Evolutionary conservation across 2,329 filamentous ascomycete genomes (phyloP).

Genomic region (Arthroderma sp.): DNA sequence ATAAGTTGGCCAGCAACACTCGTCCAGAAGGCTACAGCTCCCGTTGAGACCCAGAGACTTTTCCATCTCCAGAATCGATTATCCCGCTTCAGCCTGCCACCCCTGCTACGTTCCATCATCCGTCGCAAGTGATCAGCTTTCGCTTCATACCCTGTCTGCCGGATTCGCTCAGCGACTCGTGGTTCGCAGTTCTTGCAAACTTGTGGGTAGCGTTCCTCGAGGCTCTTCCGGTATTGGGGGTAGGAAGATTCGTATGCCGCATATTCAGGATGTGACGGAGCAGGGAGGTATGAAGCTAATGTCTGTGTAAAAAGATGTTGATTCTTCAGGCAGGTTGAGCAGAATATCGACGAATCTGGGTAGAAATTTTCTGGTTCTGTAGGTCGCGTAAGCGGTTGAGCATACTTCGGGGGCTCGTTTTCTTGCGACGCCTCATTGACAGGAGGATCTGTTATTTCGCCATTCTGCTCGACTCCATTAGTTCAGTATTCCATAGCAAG

Average conservation of each 20-base stretch:
- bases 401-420: slow-evolving; percentile 35
- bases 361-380: slow-evolving; percentile 30
- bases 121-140: slow-evolving; percentile 68
- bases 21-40: slow-evolving; percentile 30
- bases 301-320: slow-evolving; percentile 67
- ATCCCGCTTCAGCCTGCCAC: slow-evolving; percentile 20
- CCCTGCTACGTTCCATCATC: slow-evolving; percentile 53
- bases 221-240: slow-evolving; percentile 53
- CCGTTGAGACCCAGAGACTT: slow-evolving; percentile 28
- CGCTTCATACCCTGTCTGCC: slow-evolving; percentile 62
- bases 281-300: slow-evolving; percentile 66
- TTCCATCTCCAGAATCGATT: slow-evolving; percentile 30
- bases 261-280: slow-evolving; percentile 54
- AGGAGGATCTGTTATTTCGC: slow-evolving; percentile 80
- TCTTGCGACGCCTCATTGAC: slow-evolving; percentile 41
- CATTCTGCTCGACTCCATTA: slow-evolving; percentile 43
- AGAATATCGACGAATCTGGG: slow-evolving; percentile 42
- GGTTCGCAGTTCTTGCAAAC: slow-evolving; percentile 72
- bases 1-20: slow-evolving; percentile 31
- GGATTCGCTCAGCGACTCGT: slow-evolving; percentile 55
- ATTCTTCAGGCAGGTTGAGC: slow-evolving; percentile 72
- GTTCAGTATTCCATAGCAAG: background rate
- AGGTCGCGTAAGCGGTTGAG: slow-evolving; percentile 30
- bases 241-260: slow-evolving; percentile 53
- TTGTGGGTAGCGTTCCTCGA: slow-evolving; percentile 78